phyloP scores from a whole-genome alignment of 2,329 filamentous ascomycete genomes.

The Tolypocladium sp. region DNA sequence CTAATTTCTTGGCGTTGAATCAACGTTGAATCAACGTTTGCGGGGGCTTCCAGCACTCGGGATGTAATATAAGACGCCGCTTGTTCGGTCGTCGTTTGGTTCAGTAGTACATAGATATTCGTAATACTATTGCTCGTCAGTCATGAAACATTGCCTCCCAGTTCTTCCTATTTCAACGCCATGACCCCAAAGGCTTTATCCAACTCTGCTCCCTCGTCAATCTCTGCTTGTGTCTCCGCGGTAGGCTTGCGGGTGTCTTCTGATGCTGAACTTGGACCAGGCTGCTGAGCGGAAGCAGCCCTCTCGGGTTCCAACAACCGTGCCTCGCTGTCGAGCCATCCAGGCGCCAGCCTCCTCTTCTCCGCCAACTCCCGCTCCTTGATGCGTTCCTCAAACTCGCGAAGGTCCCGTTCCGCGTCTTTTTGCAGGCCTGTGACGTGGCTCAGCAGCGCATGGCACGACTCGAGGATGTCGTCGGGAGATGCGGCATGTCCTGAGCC shows the following conservation, averaged over 20 bases:
- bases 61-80: neutral
- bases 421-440: constrained; percentile 63
- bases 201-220: constrained; percentile 45
- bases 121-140: neutral
- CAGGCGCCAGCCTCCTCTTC: constrained; percentile 70
- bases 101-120: neutral
- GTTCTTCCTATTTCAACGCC: constrained; percentile 17
- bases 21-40: too few relatives aligned
- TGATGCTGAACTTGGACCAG: constrained; percentile 11
- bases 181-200: constrained; percentile 49
- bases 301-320: constrained; percentile 60
- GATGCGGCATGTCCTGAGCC: constrained; percentile 73
- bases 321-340: constrained; percentile 70
- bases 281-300: constrained; percentile 21
- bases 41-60: neutral
- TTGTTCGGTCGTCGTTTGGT: neutral
- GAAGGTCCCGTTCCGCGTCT: constrained; percentile 58
- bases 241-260: constrained; percentile 5
- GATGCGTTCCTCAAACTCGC: constrained; percentile 60
- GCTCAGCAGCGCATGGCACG: constrained; percentile 67
- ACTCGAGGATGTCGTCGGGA: constrained; percentile 75
- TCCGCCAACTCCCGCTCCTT: constrained; percentile 61
- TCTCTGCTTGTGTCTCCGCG: constrained; percentile 1
- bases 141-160: neutral
- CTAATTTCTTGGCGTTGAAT: neutral